These are phyloP conservation scores for Trypanosoma platydactyli DNA, from an alignment of 208 protist genomes.

Conservation along the genomic window DNA sequence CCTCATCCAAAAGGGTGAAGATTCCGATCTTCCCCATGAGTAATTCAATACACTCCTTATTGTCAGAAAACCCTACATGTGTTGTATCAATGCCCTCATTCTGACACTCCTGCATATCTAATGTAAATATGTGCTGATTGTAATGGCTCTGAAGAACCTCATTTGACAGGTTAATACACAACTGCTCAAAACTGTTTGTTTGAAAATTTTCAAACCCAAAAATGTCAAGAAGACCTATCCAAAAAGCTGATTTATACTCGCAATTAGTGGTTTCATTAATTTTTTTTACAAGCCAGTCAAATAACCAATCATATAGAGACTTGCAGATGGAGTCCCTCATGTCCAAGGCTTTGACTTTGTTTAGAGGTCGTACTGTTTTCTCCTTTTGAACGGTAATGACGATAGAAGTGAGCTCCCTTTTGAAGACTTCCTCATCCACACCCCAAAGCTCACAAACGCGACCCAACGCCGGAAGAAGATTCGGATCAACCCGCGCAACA, in stretches of 20 bases:
- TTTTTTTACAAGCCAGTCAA: constrained; percentile 46
- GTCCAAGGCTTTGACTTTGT: constrained; percentile 42
- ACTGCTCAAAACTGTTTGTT: constrained; percentile 94
- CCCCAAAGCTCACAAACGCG: constrained; percentile 34
- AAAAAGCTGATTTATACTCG: constrained; percentile 20
- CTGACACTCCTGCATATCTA: constrained; percentile 56
- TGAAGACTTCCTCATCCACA: constrained; percentile 29
- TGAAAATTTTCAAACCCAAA: constrained; percentile 81
- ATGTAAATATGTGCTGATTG: constrained; percentile 85
- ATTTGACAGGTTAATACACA: constrained; percentile 97
- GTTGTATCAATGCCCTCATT: constrained; percentile 84
- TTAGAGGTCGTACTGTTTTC: constrained; percentile 14
- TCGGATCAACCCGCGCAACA: constrained; percentile 24
- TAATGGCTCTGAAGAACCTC: constrained; percentile 92
- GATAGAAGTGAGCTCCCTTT: constrained; percentile 30
- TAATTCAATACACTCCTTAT: constrained; percentile 53
- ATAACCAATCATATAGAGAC: constrained; percentile 43
- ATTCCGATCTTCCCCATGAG: constrained; percentile 34
- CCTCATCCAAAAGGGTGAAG: constrained; percentile 42
- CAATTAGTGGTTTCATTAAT: constrained; percentile 37
- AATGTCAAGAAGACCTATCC: constrained; percentile 73
- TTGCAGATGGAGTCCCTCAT: constrained; percentile 61
- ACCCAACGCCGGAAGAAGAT: constrained; percentile 26
- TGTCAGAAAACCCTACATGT: constrained; percentile 68
- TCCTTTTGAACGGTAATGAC: constrained; percentile 24